Conservation (phyloP, 306 rosid genomes). For the Macrotyloma uniflorum region DNA sequence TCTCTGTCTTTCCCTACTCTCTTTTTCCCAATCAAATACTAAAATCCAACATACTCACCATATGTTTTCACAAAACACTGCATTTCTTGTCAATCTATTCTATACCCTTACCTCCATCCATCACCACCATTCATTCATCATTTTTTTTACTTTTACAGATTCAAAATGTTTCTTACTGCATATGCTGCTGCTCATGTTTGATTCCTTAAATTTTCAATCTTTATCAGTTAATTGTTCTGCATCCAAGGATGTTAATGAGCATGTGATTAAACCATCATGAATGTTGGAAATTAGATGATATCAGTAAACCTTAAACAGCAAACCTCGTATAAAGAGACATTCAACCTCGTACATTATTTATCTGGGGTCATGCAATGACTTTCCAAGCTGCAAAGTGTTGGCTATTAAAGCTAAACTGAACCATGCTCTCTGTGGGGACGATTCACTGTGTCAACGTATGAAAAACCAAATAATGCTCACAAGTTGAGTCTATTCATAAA, state of each 20-base stretch:
- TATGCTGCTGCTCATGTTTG: too few species aligned
- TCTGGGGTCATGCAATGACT: slow-evolving; percentile 13
- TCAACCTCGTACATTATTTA: background rate
- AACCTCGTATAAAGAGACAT: background rate
- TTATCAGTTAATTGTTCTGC: too few species aligned
- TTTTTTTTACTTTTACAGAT: too few species aligned
- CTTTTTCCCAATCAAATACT: slow-evolving; percentile 7
- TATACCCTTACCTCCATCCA: background rate
- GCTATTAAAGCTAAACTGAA: background rate
- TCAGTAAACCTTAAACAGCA: background rate
- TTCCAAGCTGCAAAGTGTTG: background rate
- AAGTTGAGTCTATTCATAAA: background rate
- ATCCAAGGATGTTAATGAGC: background rate
- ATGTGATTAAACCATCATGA: background rate
- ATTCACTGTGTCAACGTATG: background rate
- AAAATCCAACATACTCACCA: background rate
- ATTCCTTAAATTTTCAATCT: too few species aligned
- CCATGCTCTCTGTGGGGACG: slow-evolving; percentile 9
- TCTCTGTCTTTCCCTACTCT: too few species aligned
- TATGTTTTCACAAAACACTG: background rate
- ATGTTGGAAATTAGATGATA: background rate
- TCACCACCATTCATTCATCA: too few species aligned
- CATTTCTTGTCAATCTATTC: background rate
- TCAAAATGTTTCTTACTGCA: too few species aligned
- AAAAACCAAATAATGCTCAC: background rate